Conservation (phyloP, 305 asterid genomes). For the Plantago coronopus region DNA sequence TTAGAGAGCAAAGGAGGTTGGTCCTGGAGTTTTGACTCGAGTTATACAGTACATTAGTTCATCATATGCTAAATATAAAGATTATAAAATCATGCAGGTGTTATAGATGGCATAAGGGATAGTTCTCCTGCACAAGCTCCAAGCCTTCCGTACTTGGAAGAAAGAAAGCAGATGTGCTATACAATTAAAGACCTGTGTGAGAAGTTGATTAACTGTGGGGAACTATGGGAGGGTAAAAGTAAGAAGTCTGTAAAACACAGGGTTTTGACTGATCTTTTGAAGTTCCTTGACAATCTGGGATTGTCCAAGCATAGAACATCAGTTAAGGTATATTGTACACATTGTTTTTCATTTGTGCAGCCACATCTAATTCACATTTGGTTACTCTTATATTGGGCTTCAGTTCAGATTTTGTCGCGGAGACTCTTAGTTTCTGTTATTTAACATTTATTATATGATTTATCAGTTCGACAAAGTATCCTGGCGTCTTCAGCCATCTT, state of each 20-base stretch:
- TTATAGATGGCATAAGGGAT: constrained; percentile 31
- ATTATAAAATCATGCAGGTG: constrained; percentile 40
- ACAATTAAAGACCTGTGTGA: constrained; percentile 44
- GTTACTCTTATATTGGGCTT: constrained; percentile 13
- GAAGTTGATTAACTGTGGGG: constrained; percentile 49
- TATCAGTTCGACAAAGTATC: constrained; percentile 30
- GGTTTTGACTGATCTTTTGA: constrained; percentile 64
- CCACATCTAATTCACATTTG: constrained; percentile 13
- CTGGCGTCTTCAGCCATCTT: constrained; percentile 89
- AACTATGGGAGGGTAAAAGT: constrained; percentile 65
- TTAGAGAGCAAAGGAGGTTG: constrained; percentile 35
- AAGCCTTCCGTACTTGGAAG: constrained; percentile 39
- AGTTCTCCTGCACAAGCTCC: constrained; percentile 36
- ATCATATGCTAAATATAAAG: constrained; percentile 15
- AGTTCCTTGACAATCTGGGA: constrained; percentile 68
- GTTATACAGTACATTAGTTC: constrained; percentile 6
- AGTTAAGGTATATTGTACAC: constrained; percentile 49
- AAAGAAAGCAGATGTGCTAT: constrained; percentile 47
- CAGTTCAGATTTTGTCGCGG: background rate
- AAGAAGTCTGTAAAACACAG: constrained; percentile 61
- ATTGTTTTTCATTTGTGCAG: constrained; percentile 3
- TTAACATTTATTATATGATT: constrained; percentile 1
- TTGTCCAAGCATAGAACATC: constrained; percentile 63
- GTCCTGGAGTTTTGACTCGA: constrained; percentile 24
- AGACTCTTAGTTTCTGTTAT: background rate